Evolutionary conservation across 768 basidiomycete species (phyloP), one percentile per base, ranked within the genome.

Genomic region (Phylloporus sp.): DNA sequence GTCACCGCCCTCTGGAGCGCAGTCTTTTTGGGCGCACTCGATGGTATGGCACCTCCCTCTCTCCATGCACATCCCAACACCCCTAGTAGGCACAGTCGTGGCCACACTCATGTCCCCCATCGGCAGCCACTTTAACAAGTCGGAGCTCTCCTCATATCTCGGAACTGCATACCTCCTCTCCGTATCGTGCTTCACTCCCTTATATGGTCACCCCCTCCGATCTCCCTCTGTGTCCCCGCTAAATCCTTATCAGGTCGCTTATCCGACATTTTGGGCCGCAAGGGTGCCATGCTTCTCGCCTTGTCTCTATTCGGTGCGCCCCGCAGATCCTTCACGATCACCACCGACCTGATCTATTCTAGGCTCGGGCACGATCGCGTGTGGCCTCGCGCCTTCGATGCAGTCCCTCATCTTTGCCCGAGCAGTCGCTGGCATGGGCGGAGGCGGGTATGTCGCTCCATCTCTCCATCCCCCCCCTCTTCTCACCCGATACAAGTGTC

Each of bases 361-460:
- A 90, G 88, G 87, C 20, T 75, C 80, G 54, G 95, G 95, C 20
- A 97, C 93, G 2, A 74, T 91, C 36, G 75, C 85, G 15, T 97
- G 94, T 64, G 95, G 91, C 2, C 59, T 94, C 36, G 95, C 92
- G 36, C 83, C 87, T 9, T 88, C 85, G 6, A 95, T 97, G 94
- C 78, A 81, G 55, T 67, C 77, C 12, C 78, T 97, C 47, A 91
- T 95, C 55, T 76, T 77, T 36, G 89, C 88, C 50, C 82, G 95
- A 12, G 84, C 90, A 4, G 70, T 97, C 39, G 92, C 94, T 24
- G 94, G 94, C 44, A 90, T 91, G 83, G 93, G 91, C 50, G 91
- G 93, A 50, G 93, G 91, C 69, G 88, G 91, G 84, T 90, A 66
- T 70, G 86, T 80, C 22, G 4, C 35, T 44, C 35, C 39, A 12